Evolutionary conservation across 1,139 yeast genomes (phyloP).

Genomic region (Kurtzmaniella quercitrusa): DNA sequence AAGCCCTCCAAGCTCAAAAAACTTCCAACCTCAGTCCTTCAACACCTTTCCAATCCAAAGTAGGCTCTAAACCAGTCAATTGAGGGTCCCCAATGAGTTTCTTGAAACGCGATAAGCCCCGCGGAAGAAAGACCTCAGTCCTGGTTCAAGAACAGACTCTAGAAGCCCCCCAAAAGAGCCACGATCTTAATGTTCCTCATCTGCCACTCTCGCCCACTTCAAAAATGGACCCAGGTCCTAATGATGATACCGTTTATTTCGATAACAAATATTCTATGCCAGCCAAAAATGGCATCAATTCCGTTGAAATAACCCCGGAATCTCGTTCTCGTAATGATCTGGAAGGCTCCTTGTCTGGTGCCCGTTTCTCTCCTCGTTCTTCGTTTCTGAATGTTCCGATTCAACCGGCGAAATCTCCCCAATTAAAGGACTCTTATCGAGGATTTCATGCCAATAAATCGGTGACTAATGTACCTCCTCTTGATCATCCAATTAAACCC

Average conservation of each 20-base stretch:
- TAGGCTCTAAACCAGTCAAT: neutral
- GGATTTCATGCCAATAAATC: slow-evolving; percentile 47
- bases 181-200: neutral
- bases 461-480: slow-evolving; percentile 40
- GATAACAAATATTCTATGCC: neutral
- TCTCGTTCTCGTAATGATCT: neutral
- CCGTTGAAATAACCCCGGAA: neutral
- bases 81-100: slow-evolving; percentile 5
- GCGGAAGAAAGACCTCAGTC: slow-evolving; percentile 1
- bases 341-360: slow-evolving; percentile 1
- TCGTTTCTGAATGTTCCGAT: slow-evolving; percentile 11
- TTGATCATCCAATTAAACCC: slow-evolving; percentile 49
- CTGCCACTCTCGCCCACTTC: slow-evolving; percentile 1
- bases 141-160: neutral
- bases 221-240: neutral
- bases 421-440: slow-evolving; percentile 30
- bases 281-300: neutral
- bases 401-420: slow-evolving; percentile 2
- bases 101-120: slow-evolving; percentile 7
- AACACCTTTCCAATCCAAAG: neutral
- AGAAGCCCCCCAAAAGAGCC: slow-evolving; percentile 6
- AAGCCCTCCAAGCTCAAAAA: neutral
- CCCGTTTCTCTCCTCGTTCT: neutral
- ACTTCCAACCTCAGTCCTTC: neutral
- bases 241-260: neutral